Evolutionary conservation across 257 asterid species (phyloP), one percentile per base, ranked within the genome.

Genomic region (Leptodermis oblonga): DNA sequence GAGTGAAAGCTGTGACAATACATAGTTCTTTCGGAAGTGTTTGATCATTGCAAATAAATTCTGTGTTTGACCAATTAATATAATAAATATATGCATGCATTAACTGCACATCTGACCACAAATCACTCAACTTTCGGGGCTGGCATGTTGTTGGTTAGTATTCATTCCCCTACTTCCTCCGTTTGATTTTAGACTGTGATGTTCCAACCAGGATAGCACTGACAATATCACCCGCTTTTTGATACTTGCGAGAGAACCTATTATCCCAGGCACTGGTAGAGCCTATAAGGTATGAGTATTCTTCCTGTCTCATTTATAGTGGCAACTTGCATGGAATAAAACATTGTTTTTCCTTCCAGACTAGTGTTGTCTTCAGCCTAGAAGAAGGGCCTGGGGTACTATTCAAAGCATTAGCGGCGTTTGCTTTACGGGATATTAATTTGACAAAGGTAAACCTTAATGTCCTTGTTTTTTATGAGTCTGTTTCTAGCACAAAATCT

Each of bases 321-420:
- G 65, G 70, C 23, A 30, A 39, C n/a, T 26, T 42, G 33, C 53
- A 71, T 33, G 53, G 41, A 49, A 36, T 65, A 43, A 65, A 62
- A 12, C 22, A 67, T 70, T 70, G 51, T 34, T 43, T 66, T 30
- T 71, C 56, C 72, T 69, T 37, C 48, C 77, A 91, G 99, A 91
- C 97, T 17, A 94, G 99, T 80, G 85, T 94, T 20, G 96, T 91
- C 65, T 94, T 94, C 85, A 85, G 86, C 76, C 83, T 91, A 80
- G 97, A 86, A 75, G 97, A 91, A 83, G 99, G 99, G 51, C 97
- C 99, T 18, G 97, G 99, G 53, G 82, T 89, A 76, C 89, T 94
- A 60, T 94, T 94, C 86, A 89, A 94, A 86, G 99, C 99, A 65
- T 82, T 94, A 62, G 91, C 96, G 3, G 97, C 85, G 66, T 94